phyloP scores from a whole-genome alignment of 345 rosid genomes.

The Murraya paniculata region DNA sequence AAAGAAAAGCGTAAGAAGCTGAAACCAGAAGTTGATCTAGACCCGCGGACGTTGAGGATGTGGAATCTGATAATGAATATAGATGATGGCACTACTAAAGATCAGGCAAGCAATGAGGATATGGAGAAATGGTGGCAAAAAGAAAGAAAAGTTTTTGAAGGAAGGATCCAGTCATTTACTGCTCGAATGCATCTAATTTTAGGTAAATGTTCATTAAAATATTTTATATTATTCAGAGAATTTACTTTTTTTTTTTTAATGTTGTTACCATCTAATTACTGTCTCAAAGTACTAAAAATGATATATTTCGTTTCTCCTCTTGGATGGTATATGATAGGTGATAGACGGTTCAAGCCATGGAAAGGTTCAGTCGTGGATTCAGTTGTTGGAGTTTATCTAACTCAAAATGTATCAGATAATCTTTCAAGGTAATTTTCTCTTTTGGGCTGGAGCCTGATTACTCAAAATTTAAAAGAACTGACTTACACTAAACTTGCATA shows the following conservation, averaged over 20 bases:
- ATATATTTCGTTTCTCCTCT: background rate
- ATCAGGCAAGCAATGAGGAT: slow-evolving; percentile 21
- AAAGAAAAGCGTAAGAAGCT: slow-evolving; percentile 11
- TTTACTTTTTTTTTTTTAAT: background rate
- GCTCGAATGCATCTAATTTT: slow-evolving; percentile 34
- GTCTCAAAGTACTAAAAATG: background rate
- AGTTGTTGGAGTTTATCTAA: slow-evolving; percentile 59
- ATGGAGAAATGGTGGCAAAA: slow-evolving; percentile 32
- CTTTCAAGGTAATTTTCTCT: slow-evolving; percentile 49
- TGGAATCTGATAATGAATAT: slow-evolving; percentile 38
- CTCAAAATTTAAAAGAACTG: too few species aligned
- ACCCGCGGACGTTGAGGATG: slow-evolving; percentile 29
- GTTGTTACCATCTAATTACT: background rate
- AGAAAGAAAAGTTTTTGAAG: slow-evolving; percentile 29
- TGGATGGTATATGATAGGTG: slow-evolving; percentile 29
- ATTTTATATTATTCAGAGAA: background rate
- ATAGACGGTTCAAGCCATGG: slow-evolving; percentile 58
- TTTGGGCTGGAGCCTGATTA: background rate
- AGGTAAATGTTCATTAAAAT: slow-evolving; percentile 28
- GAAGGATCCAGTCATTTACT: slow-evolving; percentile 32
- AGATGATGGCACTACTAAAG: background rate
- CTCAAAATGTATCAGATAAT: slow-evolving; percentile 56
- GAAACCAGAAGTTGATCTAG: slow-evolving; percentile 33
- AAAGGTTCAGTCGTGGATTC: slow-evolving; percentile 70
- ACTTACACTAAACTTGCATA: background rate